Base-by-base conservation (phyloP, 495 filamentous ascomycete species). In the Aeminium ludgeri region DNA sequence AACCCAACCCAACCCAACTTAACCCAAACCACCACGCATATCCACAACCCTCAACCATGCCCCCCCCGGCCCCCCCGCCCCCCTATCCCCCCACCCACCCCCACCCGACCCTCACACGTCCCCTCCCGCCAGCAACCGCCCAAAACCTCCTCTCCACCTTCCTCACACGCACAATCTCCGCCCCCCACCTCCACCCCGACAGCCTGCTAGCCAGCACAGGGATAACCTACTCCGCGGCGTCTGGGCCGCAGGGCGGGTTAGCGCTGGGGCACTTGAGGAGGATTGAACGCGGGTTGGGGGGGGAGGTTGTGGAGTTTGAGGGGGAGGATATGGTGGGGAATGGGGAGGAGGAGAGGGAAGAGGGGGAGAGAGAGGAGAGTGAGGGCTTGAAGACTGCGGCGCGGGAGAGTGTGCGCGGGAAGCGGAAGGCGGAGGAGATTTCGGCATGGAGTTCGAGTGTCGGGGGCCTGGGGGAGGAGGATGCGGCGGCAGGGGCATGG, bases 181-280 rank as follows among this genome's bases (percentile, higher is more conserved):
- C 70, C 46, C 64, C 76, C n/a, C 65, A 75, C 31, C 68, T 79
- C 13, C 76, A 80, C 50, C 78, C 78, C 3, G 78, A 76, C 46
- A 70, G 73, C 32, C 62, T 66, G 41, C 69, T 83, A 52, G 70
- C 64, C 34, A 65, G 74, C 42, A 61, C 66, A 30, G 78, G 77
- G 2, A 72, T 74, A 20, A 58, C 35, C 18, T 60, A 51, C 48
- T 25, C 68, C 33, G 64, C 68, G 15, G 60, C 63, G 37, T 66
- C 68, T 10, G 72, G 72, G 31, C 60, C 68, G 1, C 66, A 17
- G 3, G 62, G 62, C 45, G 61, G 72, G 18, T 51, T 82, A 12
- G 68, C 69, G 15, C 58, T 83, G 32, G 73, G 78, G 53, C 76
- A 78, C 49, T 55, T 83, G 36, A 65, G 70, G 53, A 69, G 78